Evolutionary conservation across 768 basidiomycete species (phyloP).

Genomic region (Suillus placidus): DNA sequence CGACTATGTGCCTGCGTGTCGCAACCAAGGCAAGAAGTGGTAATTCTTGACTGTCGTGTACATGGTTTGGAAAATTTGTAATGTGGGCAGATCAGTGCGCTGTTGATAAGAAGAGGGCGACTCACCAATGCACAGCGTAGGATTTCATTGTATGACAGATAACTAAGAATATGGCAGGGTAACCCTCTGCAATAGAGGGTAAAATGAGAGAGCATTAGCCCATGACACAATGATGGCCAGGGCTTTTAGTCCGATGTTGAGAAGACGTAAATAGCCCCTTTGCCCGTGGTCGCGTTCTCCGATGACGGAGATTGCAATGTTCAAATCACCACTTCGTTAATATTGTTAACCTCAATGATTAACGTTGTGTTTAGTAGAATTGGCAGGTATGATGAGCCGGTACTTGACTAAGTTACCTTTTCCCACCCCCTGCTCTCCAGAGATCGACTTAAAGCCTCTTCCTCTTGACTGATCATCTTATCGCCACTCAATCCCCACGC

Average conservation of each 20-base stretch:
- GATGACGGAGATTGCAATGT: neutral
- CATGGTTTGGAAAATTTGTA: neutral
- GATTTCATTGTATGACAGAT: neutral
- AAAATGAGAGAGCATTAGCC: constrained; percentile 29
- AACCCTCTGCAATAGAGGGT: neutral
- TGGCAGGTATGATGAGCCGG: neutral
- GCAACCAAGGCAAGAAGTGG: too few species aligned
- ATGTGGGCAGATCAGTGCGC: neutral
- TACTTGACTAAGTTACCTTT: neutral
- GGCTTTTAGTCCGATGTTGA: neutral
- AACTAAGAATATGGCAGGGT: neutral
- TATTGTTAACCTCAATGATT: too few species aligned
- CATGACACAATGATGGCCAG: neutral
- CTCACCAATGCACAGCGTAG: neutral
- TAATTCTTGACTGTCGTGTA: neutral
- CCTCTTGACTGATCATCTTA: neutral
- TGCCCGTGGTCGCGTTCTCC: neutral
- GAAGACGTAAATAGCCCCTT: neutral
- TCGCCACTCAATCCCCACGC: neutral
- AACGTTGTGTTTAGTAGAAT: neutral
- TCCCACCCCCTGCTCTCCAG: neutral
- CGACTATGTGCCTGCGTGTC: too few species aligned
- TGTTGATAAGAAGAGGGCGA: neutral
- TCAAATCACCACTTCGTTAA: neutral
- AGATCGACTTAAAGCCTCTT: neutral